phyloP scores from a whole-genome alignment of 345 rosid genomes.

The Conringia planisiliqua region DNA sequence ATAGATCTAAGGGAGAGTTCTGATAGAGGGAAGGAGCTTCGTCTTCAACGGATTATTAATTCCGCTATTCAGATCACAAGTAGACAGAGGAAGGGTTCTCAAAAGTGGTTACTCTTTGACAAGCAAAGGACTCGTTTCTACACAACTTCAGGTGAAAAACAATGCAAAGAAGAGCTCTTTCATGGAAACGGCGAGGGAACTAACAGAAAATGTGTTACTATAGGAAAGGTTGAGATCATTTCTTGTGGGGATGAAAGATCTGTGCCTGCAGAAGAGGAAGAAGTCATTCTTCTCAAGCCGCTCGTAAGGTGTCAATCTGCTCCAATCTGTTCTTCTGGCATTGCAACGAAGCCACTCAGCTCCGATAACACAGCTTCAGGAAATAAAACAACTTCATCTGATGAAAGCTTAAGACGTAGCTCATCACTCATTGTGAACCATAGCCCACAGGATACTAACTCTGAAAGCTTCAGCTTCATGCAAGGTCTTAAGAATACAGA shows the following conservation, averaged over 20 bases:
- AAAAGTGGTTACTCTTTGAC: conserved; percentile 57
- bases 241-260: conserved; percentile 36
- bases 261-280: conserved; percentile 71
- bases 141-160: conserved; percentile 10
- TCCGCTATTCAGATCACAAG: conserved; percentile 62
- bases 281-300: conserved; percentile 94
- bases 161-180: conserved; percentile 25
- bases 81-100: conserved; percentile 39
- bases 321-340: conserved; percentile 46
- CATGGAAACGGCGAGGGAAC: conserved; percentile 24
- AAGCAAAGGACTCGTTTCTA: conserved; percentile 36
- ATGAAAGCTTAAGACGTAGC: conserved; percentile 77
- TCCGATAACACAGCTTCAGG: conserved; percentile 29
- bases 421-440: conserved; percentile 61
- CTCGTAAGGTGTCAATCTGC: conserved; percentile 81
- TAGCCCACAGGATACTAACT: conserved; percentile 34
- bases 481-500: conserved; percentile 46
- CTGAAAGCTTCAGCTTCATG: conserved; percentile 47
- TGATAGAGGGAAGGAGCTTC: conserved; percentile 45
- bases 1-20: conserved; percentile 38
- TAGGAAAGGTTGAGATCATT: conserved; percentile 20
- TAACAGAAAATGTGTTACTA: conserved; percentile 13
- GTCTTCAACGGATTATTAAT: conserved; percentile 48
- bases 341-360: conserved; percentile 26
- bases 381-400: conserved; percentile 41